A percentile compares a stretch with the other conserved stretches of the same genome.
These are phyloP conservation scores for Acanthamoeba healyi DNA, from an alignment of 208 protist species.

Conservation along the genomic window DNA sequence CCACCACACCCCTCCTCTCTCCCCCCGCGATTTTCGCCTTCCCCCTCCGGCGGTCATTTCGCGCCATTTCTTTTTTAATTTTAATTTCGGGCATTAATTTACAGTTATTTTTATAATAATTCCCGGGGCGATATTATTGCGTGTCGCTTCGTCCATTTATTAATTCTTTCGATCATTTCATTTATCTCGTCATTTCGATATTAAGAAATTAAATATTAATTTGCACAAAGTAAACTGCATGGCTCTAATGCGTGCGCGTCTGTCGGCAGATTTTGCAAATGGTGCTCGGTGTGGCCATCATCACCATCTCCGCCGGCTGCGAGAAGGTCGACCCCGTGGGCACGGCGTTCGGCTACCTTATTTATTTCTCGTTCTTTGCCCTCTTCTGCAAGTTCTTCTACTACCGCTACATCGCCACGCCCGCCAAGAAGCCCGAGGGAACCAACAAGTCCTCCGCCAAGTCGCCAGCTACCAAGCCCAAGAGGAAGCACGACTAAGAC, in stretches of 20 bases:
- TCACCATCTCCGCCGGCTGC: slow-evolving; percentile 78
- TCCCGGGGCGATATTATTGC: too few relatives aligned
- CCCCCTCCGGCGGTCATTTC: too few relatives aligned
- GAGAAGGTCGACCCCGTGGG: slow-evolving; percentile 84
- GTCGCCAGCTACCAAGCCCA: slow-evolving; percentile 10
- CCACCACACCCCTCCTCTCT: slow-evolving; percentile 1
- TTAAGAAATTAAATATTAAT: not conserved
- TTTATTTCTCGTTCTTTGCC: slow-evolving; percentile 95
- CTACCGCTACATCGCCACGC: slow-evolving; percentile 88
- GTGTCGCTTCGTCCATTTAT: too few relatives aligned
- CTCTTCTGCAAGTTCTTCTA: slow-evolving; percentile 94
- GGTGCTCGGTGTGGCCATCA: slow-evolving; percentile 92
- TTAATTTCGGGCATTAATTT: too few relatives aligned
- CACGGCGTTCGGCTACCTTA: slow-evolving; percentile 88
- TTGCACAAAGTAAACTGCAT: not conserved
- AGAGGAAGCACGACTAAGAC: slow-evolving; percentile 31
- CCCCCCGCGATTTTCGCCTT: not conserved
- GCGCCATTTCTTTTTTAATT: too few relatives aligned
- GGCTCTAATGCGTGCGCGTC: not conserved
- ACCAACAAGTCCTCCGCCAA: not conserved
- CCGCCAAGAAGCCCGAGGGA: slow-evolving; percentile 14
- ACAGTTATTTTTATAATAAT: too few relatives aligned
- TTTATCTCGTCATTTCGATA: not conserved
- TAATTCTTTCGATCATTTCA: not conserved
- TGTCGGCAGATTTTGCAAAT: slow-evolving; percentile 91